These are phyloP conservation scores for Myxozyma melibiosi DNA, from an alignment of 805 yeast species.

Conservation along the genomic window DNA sequence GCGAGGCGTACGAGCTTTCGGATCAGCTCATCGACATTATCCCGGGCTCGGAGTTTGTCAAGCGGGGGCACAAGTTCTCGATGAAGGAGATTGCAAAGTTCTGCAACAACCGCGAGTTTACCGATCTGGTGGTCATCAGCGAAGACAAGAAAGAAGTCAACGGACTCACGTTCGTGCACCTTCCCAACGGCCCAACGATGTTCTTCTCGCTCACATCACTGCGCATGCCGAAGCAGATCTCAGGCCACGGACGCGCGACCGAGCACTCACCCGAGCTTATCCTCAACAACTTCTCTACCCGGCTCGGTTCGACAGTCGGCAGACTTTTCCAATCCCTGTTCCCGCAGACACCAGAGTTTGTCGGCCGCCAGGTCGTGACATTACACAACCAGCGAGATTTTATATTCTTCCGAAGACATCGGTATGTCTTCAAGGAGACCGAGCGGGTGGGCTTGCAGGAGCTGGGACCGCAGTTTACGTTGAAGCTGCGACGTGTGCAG, in stretches of 20 bases:
- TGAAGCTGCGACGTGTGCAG: slow-evolving; percentile 84
- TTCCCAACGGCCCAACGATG: slow-evolving; percentile 94
- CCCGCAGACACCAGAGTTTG: slow-evolving; percentile 90
- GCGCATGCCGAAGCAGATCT: slow-evolving; percentile 69
- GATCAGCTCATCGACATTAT: slow-evolving; percentile 79
- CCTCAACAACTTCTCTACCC: slow-evolving; percentile 86
- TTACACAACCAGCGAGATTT: slow-evolving; percentile 95
- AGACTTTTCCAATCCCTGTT: slow-evolving; percentile 86
- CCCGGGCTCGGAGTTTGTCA: slow-evolving; percentile 84
- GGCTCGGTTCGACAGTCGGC: slow-evolving; percentile 92
- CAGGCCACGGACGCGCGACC: slow-evolving; percentile 90
- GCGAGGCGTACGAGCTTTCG: slow-evolving; percentile 87
- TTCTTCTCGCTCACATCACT: slow-evolving; percentile 83
- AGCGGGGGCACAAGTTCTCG: slow-evolving; percentile 79
- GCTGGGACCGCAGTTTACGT: slow-evolving; percentile 93
- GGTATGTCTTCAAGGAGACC: slow-evolving; percentile 86
- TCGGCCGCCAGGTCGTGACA: slow-evolving; percentile 94
- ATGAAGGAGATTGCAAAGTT: slow-evolving; percentile 85
- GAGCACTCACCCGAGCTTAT: slow-evolving; percentile 90
- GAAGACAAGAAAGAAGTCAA: slow-evolving; percentile 92
- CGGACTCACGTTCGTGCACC: slow-evolving; percentile 88
- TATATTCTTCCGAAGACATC: slow-evolving; percentile 91
- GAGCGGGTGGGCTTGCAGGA: slow-evolving; percentile 95
- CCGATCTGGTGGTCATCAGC: slow-evolving; percentile 85
- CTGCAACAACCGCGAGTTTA: slow-evolving; percentile 80